Conservation (phyloP, 2,329 filamentous ascomycete species). For the Calonectria pauciramosa region DNA sequence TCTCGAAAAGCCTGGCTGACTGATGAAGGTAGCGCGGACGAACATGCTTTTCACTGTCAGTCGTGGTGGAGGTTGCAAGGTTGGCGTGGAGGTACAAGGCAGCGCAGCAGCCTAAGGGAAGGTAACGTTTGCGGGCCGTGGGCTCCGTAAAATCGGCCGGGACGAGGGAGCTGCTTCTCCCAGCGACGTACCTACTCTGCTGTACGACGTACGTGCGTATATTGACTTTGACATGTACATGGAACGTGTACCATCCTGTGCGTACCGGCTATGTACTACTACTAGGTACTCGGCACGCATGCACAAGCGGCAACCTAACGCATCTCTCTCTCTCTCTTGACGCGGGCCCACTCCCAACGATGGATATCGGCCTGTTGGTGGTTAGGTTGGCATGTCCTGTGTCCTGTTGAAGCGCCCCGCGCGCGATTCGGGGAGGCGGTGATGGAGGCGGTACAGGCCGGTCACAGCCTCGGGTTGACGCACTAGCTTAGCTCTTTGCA, state of each 20-base stretch:
- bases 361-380: conserved; percentile 3
- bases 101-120: background rate
- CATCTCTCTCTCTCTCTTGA: background rate
- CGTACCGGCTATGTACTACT: background rate
- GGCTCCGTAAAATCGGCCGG: conserved; percentile 8
- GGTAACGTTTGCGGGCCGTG: background rate
- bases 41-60: conserved; percentile 27
- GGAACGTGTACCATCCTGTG: background rate
- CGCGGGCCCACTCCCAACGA: conserved; percentile 9
- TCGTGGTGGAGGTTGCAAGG: conserved; percentile 9
- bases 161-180: background rate
- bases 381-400: background rate
- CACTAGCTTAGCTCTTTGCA: background rate
- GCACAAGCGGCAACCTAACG: conserved; percentile 2
- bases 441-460: conserved; percentile 6
- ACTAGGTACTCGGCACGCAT: background rate
- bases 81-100: background rate
- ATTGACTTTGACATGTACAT: conserved; percentile 1
- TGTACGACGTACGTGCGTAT: conserved; percentile 2
- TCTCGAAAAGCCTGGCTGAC: conserved; percentile 35
- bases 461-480: conserved; percentile 3
- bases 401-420: background rate
- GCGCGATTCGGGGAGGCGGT: conserved; percentile 9
- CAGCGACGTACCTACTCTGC: background rate
- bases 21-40: conserved; percentile 38